Percentiles rank a stretch among this genome's conserved stretches.
Conservation (phyloP, 2,329 filamentous ascomycete species). For the Calonectria montana region DNA sequence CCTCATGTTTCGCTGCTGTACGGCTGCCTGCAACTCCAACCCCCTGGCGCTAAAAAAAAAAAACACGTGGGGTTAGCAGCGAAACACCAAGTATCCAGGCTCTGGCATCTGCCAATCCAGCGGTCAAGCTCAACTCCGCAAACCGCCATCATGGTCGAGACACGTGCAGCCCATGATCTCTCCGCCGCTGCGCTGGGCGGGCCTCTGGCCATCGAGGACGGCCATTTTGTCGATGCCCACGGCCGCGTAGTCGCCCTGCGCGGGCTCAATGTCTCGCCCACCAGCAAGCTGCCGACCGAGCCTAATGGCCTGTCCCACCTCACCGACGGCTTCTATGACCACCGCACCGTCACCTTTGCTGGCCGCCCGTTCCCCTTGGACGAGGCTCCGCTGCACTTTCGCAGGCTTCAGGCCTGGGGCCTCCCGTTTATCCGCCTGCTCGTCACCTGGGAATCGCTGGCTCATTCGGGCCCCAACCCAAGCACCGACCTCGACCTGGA, state of each 20-base stretch:
- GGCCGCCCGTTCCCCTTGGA: slow-evolving; percentile 52
- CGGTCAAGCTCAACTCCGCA: slow-evolving; percentile 12
- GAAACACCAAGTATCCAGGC: not conserved
- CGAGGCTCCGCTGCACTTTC: slow-evolving; percentile 53
- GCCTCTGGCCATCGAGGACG: slow-evolving; percentile 42
- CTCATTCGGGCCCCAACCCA: slow-evolving; percentile 47
- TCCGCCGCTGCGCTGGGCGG: slow-evolving; percentile 50
- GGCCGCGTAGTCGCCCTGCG: slow-evolving; percentile 53
- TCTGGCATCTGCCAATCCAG: not conserved
- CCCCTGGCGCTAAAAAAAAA: slow-evolving; percentile 6
- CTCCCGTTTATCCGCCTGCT: slow-evolving; percentile 53
- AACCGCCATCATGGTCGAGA: slow-evolving; percentile 29
- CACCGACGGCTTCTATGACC: slow-evolving; percentile 54
- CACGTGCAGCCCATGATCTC: slow-evolving; percentile 47
- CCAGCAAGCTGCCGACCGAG: slow-evolving; percentile 52
- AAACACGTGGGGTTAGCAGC: not conserved
- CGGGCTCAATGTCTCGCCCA: slow-evolving; percentile 56
- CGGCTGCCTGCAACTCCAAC: slow-evolving; percentile 2
- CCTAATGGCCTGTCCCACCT: slow-evolving; percentile 53
- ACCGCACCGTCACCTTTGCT: slow-evolving; percentile 52
- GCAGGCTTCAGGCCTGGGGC: slow-evolving; percentile 52
- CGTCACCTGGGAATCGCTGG: slow-evolving; percentile 57
- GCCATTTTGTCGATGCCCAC: slow-evolving; percentile 49
- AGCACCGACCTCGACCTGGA: slow-evolving; percentile 49
- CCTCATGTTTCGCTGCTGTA: not conserved